Evolutionary conservation across 2,329 filamentous ascomycete species (phyloP), one percentile per base, ranked within the genome.

Genomic region (Beauveria caledonica): DNA sequence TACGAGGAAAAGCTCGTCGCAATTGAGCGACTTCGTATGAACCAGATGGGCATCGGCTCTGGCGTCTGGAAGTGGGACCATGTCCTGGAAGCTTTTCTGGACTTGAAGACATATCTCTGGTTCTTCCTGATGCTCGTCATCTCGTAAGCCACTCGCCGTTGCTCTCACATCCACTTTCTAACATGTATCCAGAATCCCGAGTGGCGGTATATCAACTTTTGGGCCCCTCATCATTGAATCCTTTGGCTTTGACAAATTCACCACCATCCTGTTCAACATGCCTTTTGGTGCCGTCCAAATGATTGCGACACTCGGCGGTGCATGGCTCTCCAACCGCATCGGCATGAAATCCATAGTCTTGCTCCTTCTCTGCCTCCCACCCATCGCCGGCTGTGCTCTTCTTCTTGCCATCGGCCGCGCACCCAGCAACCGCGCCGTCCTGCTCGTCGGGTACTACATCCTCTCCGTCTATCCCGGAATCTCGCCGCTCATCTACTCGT

Each of bases 281-380:
- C 81, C 80, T 0, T 83, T 84, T 60, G 82, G 83, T 4, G 77
- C 76, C 0, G 81, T 85, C 0, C 83, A 86, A 64, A 77, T 86
- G 10, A 72, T 84, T n/a, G 78, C 81, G 0, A 87, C 81, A 0
- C 73, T 86, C 39, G 81, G 81, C 5, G 80, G 81, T 1, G 84
- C 81, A 0, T 83, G 76, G 69, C 70, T 84, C 2, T 80, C 84
- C 0, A 81, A 80, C 0, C 70, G 72, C n/a, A 72, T 79, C 60
- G 80, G 80, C 62, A 78, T 76, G 64, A 86, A 86, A 67, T 79
- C 78, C 0, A 78, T 80, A 0, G 78, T 86, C 2, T 69, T 86
- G 10, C 73, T 78, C 1, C 69, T 80, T 0, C 73, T 85, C 7
- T 83, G 79, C 63, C 70, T 86, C 0, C 81, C 81, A 3, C 80